These are phyloP conservation scores for Cyberlindnera saturnus DNA, from an alignment of 805 yeast genomes.

Conservation along the genomic window DNA sequence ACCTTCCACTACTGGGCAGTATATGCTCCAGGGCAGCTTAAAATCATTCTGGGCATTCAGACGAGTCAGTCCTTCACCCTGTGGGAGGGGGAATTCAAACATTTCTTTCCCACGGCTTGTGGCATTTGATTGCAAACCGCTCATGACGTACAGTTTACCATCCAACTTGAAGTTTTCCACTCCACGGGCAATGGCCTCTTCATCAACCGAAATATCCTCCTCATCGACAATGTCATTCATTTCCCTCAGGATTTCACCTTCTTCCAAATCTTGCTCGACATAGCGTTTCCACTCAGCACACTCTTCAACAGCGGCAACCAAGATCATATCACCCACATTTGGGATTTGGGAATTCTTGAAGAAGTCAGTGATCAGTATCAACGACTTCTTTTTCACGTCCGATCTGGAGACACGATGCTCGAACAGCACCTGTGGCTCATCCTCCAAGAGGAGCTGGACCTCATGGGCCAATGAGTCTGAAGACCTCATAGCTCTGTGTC, in stretches of 20 bases:
- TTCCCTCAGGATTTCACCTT: slow-evolving; percentile 1
- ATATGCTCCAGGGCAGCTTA: slow-evolving; percentile 29
- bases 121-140: slow-evolving; percentile 18
- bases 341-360: slow-evolving; percentile 7
- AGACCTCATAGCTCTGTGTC: too few species aligned
- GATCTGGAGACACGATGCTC: slow-evolving; percentile 6
- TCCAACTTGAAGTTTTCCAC: not conserved
- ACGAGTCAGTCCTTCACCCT: slow-evolving; percentile 14
- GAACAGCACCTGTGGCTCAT: not conserved
- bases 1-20: slow-evolving; percentile 24
- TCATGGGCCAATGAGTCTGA: not conserved
- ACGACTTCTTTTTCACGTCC: slow-evolving; percentile 3
- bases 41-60: slow-evolving; percentile 17
- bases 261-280: slow-evolving; percentile 15
- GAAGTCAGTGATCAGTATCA: slow-evolving; percentile 3
- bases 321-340: slow-evolving; percentile 1
- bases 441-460: not conserved
- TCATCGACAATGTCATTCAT: not conserved
- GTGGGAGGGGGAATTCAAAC: slow-evolving; percentile 19
- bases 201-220: not conserved
- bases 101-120: not conserved
- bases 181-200: not conserved
- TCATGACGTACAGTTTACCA: slow-evolving; percentile 17
- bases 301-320: slow-evolving; percentile 10
- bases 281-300: slow-evolving; percentile 16